Evolutionary conservation across 2,329 filamentous ascomycete genomes (phyloP).

Genomic region (Beauveria sp.): DNA sequence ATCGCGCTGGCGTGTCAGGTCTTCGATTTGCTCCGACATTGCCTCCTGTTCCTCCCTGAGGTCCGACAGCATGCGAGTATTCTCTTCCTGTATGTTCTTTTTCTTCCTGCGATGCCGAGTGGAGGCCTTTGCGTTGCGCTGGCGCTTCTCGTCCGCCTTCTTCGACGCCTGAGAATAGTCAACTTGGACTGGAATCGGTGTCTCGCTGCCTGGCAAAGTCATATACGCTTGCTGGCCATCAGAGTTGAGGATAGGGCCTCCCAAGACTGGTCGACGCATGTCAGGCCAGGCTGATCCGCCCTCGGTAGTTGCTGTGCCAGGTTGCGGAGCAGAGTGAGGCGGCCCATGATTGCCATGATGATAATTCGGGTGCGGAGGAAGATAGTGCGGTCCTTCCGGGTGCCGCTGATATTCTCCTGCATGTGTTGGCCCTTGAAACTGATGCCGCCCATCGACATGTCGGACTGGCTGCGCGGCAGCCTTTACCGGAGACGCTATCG

Average conservation of each 20-base stretch:
- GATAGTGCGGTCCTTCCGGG: slow-evolving; percentile 3
- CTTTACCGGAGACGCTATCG: background rate
- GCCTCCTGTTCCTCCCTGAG: slow-evolving; percentile 62
- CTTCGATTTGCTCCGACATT: slow-evolving; percentile 45
- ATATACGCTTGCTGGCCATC: slow-evolving; percentile 32
- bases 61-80: slow-evolving; percentile 58
- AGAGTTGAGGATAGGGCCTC: slow-evolving; percentile 18
- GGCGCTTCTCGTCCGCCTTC: slow-evolving; percentile 76
- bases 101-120: slow-evolving; percentile 73
- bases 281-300: slow-evolving; percentile 24
- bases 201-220: slow-evolving; percentile 29
- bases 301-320: slow-evolving; percentile 17
- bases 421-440: background rate
- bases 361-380: slow-evolving; percentile 12
- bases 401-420: background rate
- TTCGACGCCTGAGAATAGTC: slow-evolving; percentile 77
- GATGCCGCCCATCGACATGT: slow-evolving; percentile 7
- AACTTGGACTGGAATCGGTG: slow-evolving; percentile 53
- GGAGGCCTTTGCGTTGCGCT: slow-evolving; percentile 78
- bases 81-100: slow-evolving; percentile 74
- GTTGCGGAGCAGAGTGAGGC: slow-evolving; percentile 17
- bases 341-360: slow-evolving; percentile 10
- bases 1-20: slow-evolving; percentile 55
- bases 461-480: background rate
- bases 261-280: slow-evolving; percentile 23